phyloP scores from a whole-genome alignment of 345 rosid genomes.

The Noccaea caerulescens region DNA sequence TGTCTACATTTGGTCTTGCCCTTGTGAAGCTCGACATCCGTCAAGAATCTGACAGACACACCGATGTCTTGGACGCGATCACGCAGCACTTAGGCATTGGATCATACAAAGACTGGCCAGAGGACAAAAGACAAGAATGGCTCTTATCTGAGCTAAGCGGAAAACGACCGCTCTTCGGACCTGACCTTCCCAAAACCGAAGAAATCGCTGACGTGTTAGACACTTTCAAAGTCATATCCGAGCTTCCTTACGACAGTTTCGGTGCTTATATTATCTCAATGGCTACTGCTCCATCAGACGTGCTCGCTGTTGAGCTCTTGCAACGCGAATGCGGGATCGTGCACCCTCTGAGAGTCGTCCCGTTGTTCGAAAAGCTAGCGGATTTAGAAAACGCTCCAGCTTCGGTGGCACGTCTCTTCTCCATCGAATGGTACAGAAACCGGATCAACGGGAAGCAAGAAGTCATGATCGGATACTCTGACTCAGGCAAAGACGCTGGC shows the following conservation, averaged over 20 bases:
- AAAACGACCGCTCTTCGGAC: slow-evolving; percentile 93
- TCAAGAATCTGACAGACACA: slow-evolving; percentile 94
- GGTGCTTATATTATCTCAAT: slow-evolving; percentile 97
- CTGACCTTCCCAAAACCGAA: slow-evolving; percentile 93
- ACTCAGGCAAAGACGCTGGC: slow-evolving; percentile 97
- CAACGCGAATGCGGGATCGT: slow-evolving; percentile 90
- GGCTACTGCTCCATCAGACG: slow-evolving; percentile 96
- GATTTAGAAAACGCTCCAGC: slow-evolving; percentile 97
- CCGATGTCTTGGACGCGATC: slow-evolving; percentile 91
- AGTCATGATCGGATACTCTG: slow-evolving; percentile 98
- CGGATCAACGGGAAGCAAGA: slow-evolving; percentile 92
- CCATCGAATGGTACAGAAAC: slow-evolving; percentile 88
- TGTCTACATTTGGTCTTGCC: slow-evolving; percentile 94
- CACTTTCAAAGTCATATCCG: slow-evolving; percentile 80
- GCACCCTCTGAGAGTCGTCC: slow-evolving; percentile 88
- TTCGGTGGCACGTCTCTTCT: slow-evolving; percentile 89
- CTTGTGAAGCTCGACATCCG: slow-evolving; percentile 93
- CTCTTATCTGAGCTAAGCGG: slow-evolving; percentile 86
- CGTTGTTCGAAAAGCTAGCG: slow-evolving; percentile 91
- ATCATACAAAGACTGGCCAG: slow-evolving; percentile 88
- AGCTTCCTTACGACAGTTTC: slow-evolving; percentile 82
- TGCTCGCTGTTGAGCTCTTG: slow-evolving; percentile 89
- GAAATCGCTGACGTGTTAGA: slow-evolving; percentile 88
- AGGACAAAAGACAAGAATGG: slow-evolving; percentile 85
- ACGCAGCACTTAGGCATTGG: slow-evolving; percentile 79